Evolutionary conservation across 2,329 filamentous ascomycete species (phyloP), one percentile per base, ranked within the genome.

Genomic region (Alternaria burnsii): DNA sequence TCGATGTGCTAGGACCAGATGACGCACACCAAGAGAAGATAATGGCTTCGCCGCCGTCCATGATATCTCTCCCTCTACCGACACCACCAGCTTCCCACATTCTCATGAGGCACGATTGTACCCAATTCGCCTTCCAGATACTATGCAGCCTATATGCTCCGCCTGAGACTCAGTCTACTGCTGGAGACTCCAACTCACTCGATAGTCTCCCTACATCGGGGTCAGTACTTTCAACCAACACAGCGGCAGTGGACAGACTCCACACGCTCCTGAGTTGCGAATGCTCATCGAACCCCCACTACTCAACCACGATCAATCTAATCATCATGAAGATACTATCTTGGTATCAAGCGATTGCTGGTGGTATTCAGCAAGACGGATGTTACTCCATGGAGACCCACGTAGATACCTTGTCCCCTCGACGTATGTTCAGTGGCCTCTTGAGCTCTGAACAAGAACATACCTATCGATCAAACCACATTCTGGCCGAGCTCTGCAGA

Each of bases 251-350:
- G 3, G 75, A 78, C 48, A 76, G 69, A 55, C 68, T 78, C 9
- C 71, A 74, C 38, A 67, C 72, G 9, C 65, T 78, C 4, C 70
- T 78, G 3, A 64, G 62, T 22, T 78, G 76, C 65, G 66, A 68
- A n/a, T 78, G 76, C 69, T 74, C 76, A 7, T 62, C 63, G 4
- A 77, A 76, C 57, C 76, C 76, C 3, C 75, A 78, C 61, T 78
- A 75, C 65, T 77, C 74, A n/a, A 73, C 75, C 2, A 77, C 74
- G 2, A 74, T 77, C 40, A 70, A 73, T 12, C 72, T 78, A 54
- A 72, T 71, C 7, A 75, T 76, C 20, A 68, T 68, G 38, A 77
- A 78, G 55, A 73, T 78, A 24, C 70, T 78, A n/a, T 73, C 74
- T 1, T 77, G 74, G 75, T 77, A 76, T 55, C 74, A 77, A 58